Percentiles rank a stretch among this genome's conserved stretches.
These are phyloP conservation scores for Mycoemilia scoparia DNA, from an alignment of 192 early-diverging fungal species.

Conservation along the genomic window DNA sequence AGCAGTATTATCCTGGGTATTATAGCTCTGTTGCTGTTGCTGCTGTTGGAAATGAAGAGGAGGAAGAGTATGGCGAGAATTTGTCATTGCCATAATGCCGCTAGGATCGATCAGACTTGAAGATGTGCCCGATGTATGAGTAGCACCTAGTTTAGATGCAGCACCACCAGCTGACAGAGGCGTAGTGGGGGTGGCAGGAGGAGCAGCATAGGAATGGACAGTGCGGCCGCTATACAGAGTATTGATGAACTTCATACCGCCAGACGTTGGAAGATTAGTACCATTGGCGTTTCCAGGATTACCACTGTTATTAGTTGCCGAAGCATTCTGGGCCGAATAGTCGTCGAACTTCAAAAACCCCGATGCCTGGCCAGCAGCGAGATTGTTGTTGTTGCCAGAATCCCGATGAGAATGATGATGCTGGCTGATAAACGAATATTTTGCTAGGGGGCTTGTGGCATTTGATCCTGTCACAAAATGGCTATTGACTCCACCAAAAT, in stretches of 20 bases:
- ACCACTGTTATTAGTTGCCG: no score
- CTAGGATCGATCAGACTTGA: constrained; percentile 3
- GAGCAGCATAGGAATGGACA: constrained; percentile 5
- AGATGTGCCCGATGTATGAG: constrained; percentile 9
- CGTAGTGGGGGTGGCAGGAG: no score
- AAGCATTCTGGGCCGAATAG: no score
- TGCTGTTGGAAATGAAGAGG: constrained; percentile 1
- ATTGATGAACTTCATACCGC: constrained; percentile 25
- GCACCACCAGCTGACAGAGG: constrained; percentile 1
- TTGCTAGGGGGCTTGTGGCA: constrained; percentile 10
- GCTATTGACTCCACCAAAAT: constrained; percentile 21
- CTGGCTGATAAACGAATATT: constrained; percentile 17
- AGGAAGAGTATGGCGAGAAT: not conserved
- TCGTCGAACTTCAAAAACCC: no score
- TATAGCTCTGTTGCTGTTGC: not conserved
- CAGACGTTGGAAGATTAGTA: constrained; percentile 12
- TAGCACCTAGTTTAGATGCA: constrained; percentile 1
- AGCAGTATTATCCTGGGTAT: not conserved
- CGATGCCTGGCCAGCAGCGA: no score
- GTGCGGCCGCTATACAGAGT: constrained; percentile 19
- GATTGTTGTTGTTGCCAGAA: no score
- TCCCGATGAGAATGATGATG: constrained; percentile 6
- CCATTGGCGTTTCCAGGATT: no score
- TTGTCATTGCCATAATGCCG: not conserved
- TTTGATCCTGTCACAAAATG: constrained; percentile 18